phyloP scores from a whole-genome alignment of 192 early-diverging fungal species.

The Mortierella hygrophila region DNA sequence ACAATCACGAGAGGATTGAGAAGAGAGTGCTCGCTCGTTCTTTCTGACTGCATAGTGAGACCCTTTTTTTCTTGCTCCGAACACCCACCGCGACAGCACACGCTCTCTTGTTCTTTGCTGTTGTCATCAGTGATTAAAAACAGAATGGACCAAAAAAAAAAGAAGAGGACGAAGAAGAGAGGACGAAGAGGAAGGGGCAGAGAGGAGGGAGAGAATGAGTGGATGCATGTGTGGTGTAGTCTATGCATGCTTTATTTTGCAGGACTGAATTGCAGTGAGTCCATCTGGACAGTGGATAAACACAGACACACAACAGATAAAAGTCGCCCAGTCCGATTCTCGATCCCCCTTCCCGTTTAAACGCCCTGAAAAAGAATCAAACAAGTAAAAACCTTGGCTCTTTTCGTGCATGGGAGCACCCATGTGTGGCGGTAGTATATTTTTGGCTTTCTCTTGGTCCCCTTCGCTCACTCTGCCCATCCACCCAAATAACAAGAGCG shows the following conservation, averaged over 20 bases:
- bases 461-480: background rate
- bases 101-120: background rate
- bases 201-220: background rate
- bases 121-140: background rate
- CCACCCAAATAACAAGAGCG: background rate
- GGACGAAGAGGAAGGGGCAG: background rate
- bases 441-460: background rate
- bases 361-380: background rate
- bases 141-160: background rate
- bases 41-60: conserved; percentile 1
- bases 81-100: background rate
- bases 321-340: no score
- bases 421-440: background rate
- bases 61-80: conserved; percentile 3
- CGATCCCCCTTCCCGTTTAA: no score
- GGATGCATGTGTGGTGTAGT: background rate
- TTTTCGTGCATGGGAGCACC: background rate
- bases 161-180: background rate
- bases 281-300: no score
- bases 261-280: no score
- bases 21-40: background rate
- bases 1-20: background rate
- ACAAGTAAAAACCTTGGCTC: background rate
- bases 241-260: background rate
- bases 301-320: no score